Conservation (phyloP, 805 yeast species). For the Metschnikowia chrysomelidarum region DNA sequence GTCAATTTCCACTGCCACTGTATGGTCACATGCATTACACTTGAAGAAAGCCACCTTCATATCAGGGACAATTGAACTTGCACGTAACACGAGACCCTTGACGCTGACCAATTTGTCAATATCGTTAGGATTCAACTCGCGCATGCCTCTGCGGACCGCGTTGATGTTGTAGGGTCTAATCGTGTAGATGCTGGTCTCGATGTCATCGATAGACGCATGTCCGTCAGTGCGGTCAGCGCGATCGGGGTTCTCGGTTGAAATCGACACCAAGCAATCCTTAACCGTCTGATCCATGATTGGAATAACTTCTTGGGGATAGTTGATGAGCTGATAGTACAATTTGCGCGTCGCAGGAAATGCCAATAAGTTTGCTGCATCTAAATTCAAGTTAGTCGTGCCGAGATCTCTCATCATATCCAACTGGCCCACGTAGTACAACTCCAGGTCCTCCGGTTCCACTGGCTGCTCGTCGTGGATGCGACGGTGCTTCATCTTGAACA, state of each 20-base stretch:
- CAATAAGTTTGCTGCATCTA: constrained; percentile 78
- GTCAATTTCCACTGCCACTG: constrained; percentile 87
- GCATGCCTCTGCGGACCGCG: constrained; percentile 67
- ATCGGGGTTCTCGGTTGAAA: too few species aligned
- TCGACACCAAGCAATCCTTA: constrained; percentile 81
- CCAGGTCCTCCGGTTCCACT: constrained; percentile 59
- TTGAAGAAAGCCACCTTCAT: constrained; percentile 97
- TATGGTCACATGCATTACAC: constrained; percentile 93
- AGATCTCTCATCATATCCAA: constrained; percentile 71
- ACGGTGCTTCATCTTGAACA: constrained; percentile 77
- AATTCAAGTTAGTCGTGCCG: constrained; percentile 78
- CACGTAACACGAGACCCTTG: constrained; percentile 85
- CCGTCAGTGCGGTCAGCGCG: constrained; percentile 25
- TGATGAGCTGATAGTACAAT: constrained; percentile 79
- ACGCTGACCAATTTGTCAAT: constrained; percentile 89
- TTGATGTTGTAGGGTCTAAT: constrained; percentile 87
- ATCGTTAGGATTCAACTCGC: constrained; percentile 91
- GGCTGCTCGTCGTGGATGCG: constrained; percentile 44
- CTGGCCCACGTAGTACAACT: constrained; percentile 68
- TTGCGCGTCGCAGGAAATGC: constrained; percentile 75
- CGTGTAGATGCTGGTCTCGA: constrained; percentile 79
- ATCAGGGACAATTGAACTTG: constrained; percentile 92
- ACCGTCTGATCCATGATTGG: constrained; percentile 97
- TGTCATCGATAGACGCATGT: constrained; percentile 51
- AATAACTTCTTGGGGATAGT: constrained; percentile 94